Conservation (phyloP, 2,329 filamentous ascomycete species). For the Sporothrix euskadiensis region DNA sequence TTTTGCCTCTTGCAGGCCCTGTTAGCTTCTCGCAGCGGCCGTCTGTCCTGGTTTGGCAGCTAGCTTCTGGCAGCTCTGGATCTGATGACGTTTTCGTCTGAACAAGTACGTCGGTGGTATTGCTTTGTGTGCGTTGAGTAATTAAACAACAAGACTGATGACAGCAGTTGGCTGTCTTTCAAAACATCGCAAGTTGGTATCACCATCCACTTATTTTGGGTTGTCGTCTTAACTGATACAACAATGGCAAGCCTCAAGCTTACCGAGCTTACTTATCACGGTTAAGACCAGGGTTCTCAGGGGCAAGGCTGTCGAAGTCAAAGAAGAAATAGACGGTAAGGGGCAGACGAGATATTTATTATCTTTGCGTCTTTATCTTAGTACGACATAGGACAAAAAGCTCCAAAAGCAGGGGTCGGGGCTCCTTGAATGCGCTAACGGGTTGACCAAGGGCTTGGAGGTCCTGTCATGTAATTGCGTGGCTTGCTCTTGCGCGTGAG, state of each 20-base stretch:
- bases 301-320: background rate
- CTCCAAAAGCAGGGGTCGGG: background rate
- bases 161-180: no score
- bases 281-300: background rate
- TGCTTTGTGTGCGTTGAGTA: background rate
- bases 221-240: no score
- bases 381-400: background rate
- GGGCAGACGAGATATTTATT: background rate
- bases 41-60: slow-evolving; percentile 8
- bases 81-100: slow-evolving; percentile 9
- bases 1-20: background rate
- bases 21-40: background rate
- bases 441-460: background rate
- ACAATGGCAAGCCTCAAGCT: no score
- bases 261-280: no score
- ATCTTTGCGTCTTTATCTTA: no score
- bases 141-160: background rate
- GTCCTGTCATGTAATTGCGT: slow-evolving; percentile 1
- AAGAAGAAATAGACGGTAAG: background rate
- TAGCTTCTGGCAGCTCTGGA: background rate
- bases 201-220: no score
- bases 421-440: background rate
- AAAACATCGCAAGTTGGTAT: background rate
- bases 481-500: background rate
- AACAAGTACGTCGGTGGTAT: background rate